phyloP scores from a whole-genome alignment of 306 rosid genomes.

The Psophocarpus tetragonolobus region DNA sequence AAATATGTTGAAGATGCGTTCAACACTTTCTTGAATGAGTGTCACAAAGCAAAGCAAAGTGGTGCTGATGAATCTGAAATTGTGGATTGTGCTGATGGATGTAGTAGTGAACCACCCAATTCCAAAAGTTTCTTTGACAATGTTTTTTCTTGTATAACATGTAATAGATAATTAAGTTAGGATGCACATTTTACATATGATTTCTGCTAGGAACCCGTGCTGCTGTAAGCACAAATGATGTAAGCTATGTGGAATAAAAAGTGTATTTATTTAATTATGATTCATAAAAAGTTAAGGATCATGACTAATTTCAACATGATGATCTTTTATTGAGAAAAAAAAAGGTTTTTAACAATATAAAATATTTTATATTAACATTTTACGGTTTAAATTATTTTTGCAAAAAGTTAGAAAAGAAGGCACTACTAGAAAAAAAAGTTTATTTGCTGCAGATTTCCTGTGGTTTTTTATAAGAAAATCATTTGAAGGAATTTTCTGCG shows the following conservation, averaged over 20 bases:
- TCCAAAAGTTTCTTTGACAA: constrained; percentile 43
- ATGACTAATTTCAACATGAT: too few relatives aligned
- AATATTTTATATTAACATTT: too few relatives aligned
- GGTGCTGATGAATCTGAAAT: constrained; percentile 54
- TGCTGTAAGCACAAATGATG: not conserved
- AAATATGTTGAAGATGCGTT: constrained; percentile 52
- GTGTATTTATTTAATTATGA: not conserved
- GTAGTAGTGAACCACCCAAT: not conserved
- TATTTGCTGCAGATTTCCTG: too few relatives aligned
- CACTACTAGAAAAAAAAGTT: too few relatives aligned
- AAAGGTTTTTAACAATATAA: too few relatives aligned
- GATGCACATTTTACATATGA: not conserved
- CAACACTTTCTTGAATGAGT: constrained; percentile 45
- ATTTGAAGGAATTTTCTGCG: too few relatives aligned
- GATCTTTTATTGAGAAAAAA: too few relatives aligned
- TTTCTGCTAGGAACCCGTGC: not conserved
- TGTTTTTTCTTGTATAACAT: constrained; percentile 54
- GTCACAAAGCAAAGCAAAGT: constrained; percentile 50
- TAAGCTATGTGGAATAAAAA: not conserved
- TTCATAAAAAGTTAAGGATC: too few relatives aligned
- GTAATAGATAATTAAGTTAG: constrained; percentile 32
- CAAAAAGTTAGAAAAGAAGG: too few relatives aligned
- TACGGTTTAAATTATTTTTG: too few relatives aligned
- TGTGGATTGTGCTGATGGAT: constrained; percentile 32
- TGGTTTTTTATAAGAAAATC: too few relatives aligned